These are phyloP conservation scores for Caryopteris hybrid DNA, from an alignment of 305 asterid species.

Conservation along the genomic window DNA sequence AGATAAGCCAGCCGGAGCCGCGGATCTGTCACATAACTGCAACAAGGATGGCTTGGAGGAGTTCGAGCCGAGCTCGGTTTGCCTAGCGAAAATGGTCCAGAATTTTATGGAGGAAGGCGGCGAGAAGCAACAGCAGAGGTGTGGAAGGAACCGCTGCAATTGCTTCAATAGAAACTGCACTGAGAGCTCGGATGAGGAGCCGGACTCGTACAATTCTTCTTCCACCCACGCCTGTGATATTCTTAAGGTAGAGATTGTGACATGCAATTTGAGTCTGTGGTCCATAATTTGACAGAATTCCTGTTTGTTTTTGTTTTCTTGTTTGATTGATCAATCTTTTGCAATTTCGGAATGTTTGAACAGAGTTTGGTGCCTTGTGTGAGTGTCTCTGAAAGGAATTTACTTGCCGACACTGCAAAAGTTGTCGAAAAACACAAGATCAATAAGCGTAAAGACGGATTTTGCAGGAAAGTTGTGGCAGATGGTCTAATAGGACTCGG, in stretches of 20 bases:
- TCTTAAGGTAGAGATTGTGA: conserved; percentile 46
- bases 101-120: conserved; percentile 63
- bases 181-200: conserved; percentile 68
- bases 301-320: not conserved
- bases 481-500: conserved; percentile 62
- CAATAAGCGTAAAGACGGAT: conserved; percentile 40
- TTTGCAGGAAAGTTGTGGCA: conserved; percentile 47
- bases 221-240: conserved; percentile 42
- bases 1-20: conserved; percentile 35
- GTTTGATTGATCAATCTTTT: conserved; percentile 12
- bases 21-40: conserved; percentile 11
- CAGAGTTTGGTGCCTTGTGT: conserved; percentile 67
- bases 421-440: conserved; percentile 58
- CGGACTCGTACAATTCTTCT: conserved; percentile 29
- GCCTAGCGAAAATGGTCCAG: conserved; percentile 78
- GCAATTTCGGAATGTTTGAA: not conserved
- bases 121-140: conserved; percentile 47
- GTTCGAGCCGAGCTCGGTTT: conserved; percentile 71
- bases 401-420: conserved; percentile 64
- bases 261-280: conserved; percentile 19
- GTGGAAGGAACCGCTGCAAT: conserved; percentile 51
- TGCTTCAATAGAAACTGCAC: conserved; percentile 59
- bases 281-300: not conserved
- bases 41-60: conserved; percentile 52
- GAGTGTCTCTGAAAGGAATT: conserved; percentile 48